A percentile compares a stretch with the other conserved stretches of the same genome.
Conservation (phyloP, 164 flowering plant genomes). For the Annona squamosa region DNA sequence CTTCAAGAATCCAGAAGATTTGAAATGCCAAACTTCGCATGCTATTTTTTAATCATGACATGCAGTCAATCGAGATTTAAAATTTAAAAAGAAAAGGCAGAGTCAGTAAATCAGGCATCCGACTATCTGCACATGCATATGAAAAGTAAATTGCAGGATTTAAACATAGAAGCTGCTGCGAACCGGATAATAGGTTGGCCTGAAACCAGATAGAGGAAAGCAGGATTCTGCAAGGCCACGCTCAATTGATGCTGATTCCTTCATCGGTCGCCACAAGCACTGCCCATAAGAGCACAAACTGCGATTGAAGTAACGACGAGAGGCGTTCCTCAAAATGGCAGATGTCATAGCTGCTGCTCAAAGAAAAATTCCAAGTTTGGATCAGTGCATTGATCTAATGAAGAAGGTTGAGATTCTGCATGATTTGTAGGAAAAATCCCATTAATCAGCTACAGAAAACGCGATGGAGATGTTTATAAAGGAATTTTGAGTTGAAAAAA, state of each 20-base stretch:
- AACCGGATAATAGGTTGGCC: background rate
- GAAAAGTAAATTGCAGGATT: background rate
- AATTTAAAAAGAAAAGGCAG: no score
- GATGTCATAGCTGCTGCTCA: slow-evolving; percentile 16
- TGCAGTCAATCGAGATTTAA: no score
- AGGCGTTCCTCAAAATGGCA: slow-evolving; percentile 1
- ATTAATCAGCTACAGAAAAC: no score
- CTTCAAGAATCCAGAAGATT: no score
- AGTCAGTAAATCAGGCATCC: background rate
- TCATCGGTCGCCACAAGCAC: slow-evolving; percentile 4
- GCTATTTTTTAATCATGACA: no score
- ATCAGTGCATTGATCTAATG: background rate
- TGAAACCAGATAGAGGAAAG: background rate
- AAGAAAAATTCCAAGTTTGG: background rate
- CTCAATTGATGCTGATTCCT: background rate
- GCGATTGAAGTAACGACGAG: slow-evolving; percentile 11
- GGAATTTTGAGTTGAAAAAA: no score
- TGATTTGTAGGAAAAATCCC: no score
- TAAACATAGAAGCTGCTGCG: background rate
- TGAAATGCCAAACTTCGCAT: no score
- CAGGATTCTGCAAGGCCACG: slow-evolving; percentile 2
- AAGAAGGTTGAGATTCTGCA: background rate
- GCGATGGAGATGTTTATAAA: no score
- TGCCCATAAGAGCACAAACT: slow-evolving; percentile 3
- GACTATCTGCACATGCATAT: background rate